phyloP scores from a whole-genome alignment of 2,329 filamentous ascomycete genomes.

The Colletotrichum shisoi region DNA sequence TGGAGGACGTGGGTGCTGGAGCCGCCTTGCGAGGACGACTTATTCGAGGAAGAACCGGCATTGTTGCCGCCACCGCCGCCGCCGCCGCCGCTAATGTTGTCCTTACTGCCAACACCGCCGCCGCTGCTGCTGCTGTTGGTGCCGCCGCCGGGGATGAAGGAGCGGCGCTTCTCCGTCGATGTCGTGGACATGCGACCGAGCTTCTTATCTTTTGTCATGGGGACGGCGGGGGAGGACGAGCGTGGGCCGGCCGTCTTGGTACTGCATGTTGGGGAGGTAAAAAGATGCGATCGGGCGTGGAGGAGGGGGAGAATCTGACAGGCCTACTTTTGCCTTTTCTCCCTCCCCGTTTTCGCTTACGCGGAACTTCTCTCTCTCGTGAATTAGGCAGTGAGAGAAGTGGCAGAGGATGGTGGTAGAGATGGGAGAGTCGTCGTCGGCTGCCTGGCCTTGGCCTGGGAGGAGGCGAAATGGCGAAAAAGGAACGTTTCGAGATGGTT shows the following conservation, averaged over 20 bases:
- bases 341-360: slow-evolving; percentile 20
- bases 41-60: slow-evolving; percentile 5
- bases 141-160: slow-evolving; percentile 40
- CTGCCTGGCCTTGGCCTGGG: slow-evolving; percentile 11
- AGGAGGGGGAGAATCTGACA: slow-evolving; percentile 11
- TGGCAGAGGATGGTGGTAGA: neutral
- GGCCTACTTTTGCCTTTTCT: neutral
- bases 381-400: neutral
- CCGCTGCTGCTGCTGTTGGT: slow-evolving; percentile 40
- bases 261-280: slow-evolving; percentile 36
- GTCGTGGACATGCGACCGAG: slow-evolving; percentile 37
- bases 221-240: slow-evolving; percentile 25
- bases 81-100: slow-evolving; percentile 35
- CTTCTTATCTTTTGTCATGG: slow-evolving; percentile 42
- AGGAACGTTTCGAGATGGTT: neutral
- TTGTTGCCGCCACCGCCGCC: slow-evolving; percentile 43
- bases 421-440: slow-evolving; percentile 9
- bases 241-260: slow-evolving; percentile 19
- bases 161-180: slow-evolving; percentile 58
- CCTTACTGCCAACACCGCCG: slow-evolving; percentile 15
- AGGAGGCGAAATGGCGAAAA: slow-evolving; percentile 5
- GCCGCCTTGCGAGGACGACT: slow-evolving; percentile 8
- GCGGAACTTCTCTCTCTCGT: neutral
- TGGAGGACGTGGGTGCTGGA: slow-evolving; percentile 44
- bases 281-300: slow-evolving; percentile 5